These are phyloP conservation scores for Gillenia trifoliata DNA, from an alignment of 306 rosid genomes.

Conservation along the genomic window DNA sequence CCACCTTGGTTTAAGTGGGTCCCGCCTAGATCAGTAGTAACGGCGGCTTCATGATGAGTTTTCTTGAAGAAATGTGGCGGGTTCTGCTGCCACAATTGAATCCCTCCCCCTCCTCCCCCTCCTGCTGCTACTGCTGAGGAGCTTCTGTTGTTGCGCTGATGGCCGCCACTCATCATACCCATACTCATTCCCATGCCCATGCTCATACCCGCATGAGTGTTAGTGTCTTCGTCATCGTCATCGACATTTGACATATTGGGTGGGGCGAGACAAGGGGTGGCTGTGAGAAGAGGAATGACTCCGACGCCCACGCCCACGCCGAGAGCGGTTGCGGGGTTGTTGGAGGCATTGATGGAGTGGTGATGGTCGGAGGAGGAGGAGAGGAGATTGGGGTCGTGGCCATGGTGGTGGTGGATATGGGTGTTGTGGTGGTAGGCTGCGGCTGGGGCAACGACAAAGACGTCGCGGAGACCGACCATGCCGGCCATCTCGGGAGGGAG, in stretches of 20 bases:
- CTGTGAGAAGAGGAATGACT: constrained; percentile 62
- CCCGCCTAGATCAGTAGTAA: constrained; percentile 5
- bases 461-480: constrained; percentile 63
- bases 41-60: not conserved
- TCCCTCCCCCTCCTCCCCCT: constrained; percentile 46
- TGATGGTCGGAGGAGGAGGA: constrained; percentile 26
- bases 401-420: constrained; percentile 26
- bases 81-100: constrained; percentile 82
- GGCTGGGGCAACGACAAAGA: constrained; percentile 74
- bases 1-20: constrained; percentile 26
- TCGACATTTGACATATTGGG: constrained; percentile 7
- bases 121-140: not conserved
- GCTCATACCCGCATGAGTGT: not conserved
- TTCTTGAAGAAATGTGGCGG: constrained; percentile 50
- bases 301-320: constrained; percentile 79
- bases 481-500: constrained; percentile 62
- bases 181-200: not conserved
- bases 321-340: constrained; percentile 79
- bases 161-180: not conserved
- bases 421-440: constrained; percentile 39
- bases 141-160: constrained; percentile 3
- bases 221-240: not conserved
- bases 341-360: constrained; percentile 29
- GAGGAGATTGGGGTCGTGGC: constrained; percentile 37
- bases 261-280: constrained; percentile 43